These are phyloP conservation scores for Hirsutella rhossiliensis DNA, from an alignment of 2,329 filamentous ascomycete genomes.

Conservation along the genomic window DNA sequence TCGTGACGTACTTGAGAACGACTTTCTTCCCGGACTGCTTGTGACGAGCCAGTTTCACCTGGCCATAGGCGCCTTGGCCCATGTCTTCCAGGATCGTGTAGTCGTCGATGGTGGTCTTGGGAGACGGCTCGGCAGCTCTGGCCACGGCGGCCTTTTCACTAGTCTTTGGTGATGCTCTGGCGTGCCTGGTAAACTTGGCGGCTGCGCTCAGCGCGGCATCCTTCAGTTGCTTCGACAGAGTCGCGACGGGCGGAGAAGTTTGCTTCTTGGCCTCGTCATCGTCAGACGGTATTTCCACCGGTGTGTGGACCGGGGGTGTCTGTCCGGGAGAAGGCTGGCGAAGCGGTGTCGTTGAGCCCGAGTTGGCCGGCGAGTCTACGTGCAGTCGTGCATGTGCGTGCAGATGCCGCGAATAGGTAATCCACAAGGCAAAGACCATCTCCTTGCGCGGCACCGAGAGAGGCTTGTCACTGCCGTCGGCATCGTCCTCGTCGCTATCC, in stretches of 20 bases:
- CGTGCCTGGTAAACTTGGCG: conserved; percentile 35
- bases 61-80: conserved; percentile 95
- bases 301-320: conserved; percentile 42
- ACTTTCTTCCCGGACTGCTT: conserved; percentile 73
- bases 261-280: conserved; percentile 31
- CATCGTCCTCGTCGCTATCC: conserved; percentile 41
- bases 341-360: conserved; percentile 57
- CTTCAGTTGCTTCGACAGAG: conserved; percentile 43
- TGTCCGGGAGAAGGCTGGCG: conserved; percentile 72
- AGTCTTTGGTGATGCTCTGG: conserved; percentile 16
- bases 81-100: conserved; percentile 94
- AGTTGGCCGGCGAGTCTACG: conserved; percentile 49
- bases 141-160: conserved; percentile 20
- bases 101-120: conserved; percentile 79
- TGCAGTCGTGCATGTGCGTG: conserved; percentile 54
- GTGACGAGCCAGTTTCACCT: conserved; percentile 88
- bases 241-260: conserved; percentile 27
- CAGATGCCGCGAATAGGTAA: conserved; percentile 89
- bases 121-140: conserved; percentile 22
- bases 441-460: conserved; percentile 50
- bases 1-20: conserved; percentile 96
- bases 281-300: conserved; percentile 43
- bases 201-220: conserved; percentile 43
- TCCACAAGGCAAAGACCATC: conserved; percentile 89
- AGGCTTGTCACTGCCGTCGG: conserved; percentile 21